A percentile compares a stretch with the other conserved stretches of the same genome.
phyloP scores from a whole-genome alignment of 169 alveolate species.

The Cryptosporidium canis region DNA sequence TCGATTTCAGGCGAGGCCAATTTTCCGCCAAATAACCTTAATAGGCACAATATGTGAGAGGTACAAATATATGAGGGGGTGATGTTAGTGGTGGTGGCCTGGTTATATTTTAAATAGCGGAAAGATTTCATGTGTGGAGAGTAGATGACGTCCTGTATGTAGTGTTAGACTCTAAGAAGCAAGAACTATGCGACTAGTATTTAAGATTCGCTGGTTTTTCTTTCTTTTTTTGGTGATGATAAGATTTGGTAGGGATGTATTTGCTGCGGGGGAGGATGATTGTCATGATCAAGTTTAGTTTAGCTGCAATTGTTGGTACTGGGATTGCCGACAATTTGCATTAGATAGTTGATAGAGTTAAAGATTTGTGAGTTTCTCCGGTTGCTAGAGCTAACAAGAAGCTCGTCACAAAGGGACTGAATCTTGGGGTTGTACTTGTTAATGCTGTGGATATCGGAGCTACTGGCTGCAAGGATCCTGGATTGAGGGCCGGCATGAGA shows the following conservation, averaged over 20 bases:
- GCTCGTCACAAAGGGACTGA: slow-evolving; percentile 63
- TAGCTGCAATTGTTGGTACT: background rate
- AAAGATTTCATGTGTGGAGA: background rate
- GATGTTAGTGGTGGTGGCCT: background rate
- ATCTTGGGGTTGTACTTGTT: slow-evolving; percentile 4
- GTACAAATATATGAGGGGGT: background rate
- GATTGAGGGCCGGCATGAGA: background rate
- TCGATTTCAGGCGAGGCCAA: background rate
- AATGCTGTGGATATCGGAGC: background rate
- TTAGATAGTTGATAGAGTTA: slow-evolving; percentile 42
- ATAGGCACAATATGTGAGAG: too few species aligned
- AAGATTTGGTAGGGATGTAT: too few species aligned
- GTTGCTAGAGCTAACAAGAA: background rate
- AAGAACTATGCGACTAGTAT: too few species aligned
- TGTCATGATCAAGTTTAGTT: background rate
- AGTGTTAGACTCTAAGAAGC: too few species aligned
- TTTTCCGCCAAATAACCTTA: too few species aligned
- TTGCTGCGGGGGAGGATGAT: too few species aligned
- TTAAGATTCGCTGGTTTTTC: too few species aligned
- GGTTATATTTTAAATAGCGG: background rate
- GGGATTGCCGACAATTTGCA: slow-evolving; percentile 25
- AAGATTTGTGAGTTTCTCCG: slow-evolving; percentile 1
- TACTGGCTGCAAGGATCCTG: background rate
- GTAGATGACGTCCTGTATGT: background rate
- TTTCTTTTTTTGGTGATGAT: too few species aligned